Conservation (phyloP, 2,329 filamentous ascomycete genomes). For the Fusarium sp. region DNA sequence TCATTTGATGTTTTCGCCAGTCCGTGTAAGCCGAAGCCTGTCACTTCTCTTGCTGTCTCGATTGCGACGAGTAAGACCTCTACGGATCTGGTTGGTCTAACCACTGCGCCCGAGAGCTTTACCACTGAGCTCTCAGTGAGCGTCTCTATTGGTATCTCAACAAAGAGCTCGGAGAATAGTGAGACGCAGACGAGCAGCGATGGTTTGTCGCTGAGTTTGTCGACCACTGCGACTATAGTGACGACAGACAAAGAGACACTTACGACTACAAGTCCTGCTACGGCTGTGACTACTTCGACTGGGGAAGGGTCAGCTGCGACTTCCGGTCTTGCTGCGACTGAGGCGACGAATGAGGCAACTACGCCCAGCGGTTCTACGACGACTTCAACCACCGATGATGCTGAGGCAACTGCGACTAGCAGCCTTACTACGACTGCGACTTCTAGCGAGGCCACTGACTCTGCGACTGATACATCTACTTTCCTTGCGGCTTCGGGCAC, state of each 20-base stretch:
- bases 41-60: not conserved
- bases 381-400: not conserved
- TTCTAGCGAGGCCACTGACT: not conserved
- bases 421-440: not conserved
- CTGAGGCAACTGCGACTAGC: not conserved
- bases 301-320: not conserved
- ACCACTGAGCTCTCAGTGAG: not conserved
- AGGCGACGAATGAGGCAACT: not conserved
- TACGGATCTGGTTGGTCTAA: not conserved
- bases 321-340: not conserved
- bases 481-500: not conserved
- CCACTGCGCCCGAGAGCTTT: not conserved
- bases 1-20: not conserved
- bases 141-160: not conserved
- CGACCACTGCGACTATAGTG: not conserved
- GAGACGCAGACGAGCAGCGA: not conserved
- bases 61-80: not conserved
- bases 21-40: not conserved
- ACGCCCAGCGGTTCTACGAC: not conserved
- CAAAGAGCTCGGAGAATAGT: not conserved
- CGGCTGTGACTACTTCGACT: not conserved
- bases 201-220: not conserved
- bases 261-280: not conserved
- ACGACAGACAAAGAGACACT: not conserved
- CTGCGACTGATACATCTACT: not conserved